These are phyloP conservation scores for Sarcodon sp. DNA, from an alignment of 768 basidiomycete genomes.

Conservation along the genomic window DNA sequence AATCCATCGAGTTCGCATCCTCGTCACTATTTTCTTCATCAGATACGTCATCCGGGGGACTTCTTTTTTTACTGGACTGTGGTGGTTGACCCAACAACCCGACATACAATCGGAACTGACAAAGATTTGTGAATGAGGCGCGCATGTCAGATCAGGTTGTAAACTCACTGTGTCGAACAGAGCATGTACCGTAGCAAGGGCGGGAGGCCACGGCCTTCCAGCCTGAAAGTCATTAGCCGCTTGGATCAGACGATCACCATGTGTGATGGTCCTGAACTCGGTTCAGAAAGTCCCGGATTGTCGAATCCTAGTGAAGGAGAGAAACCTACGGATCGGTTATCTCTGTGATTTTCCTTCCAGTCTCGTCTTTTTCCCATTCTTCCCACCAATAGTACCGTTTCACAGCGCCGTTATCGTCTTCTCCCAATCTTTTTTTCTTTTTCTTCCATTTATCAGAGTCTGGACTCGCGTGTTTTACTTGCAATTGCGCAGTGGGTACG, in stretches of 20 bases:
- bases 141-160: background rate
- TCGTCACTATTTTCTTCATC: constrained; percentile 22
- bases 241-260: constrained; percentile 42
- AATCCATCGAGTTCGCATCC: constrained; percentile 16
- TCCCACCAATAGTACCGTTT: constrained; percentile 45
- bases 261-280: constrained; percentile 25
- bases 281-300: background rate
- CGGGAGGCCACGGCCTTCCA: constrained; percentile 24
- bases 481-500: constrained; percentile 49
- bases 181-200: constrained; percentile 18
- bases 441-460: constrained; percentile 44
- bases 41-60: constrained; percentile 8
- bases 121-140: background rate
- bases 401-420: constrained; percentile 8
- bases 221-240: constrained; percentile 45
- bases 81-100: constrained; percentile 22
- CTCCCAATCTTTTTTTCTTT: constrained; percentile 25
- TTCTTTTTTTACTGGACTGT: constrained; percentile 7
- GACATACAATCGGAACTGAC: constrained; percentile 47
- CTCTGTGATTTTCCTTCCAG: constrained; percentile 24
- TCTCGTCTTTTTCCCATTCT: constrained; percentile 56
- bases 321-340: constrained; percentile 38
- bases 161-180: constrained; percentile 55
- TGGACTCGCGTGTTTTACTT: constrained; percentile 42
- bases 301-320: background rate